Conservation (phyloP, 2,329 filamentous ascomycete species). For the Monosporascus sp. region DNA sequence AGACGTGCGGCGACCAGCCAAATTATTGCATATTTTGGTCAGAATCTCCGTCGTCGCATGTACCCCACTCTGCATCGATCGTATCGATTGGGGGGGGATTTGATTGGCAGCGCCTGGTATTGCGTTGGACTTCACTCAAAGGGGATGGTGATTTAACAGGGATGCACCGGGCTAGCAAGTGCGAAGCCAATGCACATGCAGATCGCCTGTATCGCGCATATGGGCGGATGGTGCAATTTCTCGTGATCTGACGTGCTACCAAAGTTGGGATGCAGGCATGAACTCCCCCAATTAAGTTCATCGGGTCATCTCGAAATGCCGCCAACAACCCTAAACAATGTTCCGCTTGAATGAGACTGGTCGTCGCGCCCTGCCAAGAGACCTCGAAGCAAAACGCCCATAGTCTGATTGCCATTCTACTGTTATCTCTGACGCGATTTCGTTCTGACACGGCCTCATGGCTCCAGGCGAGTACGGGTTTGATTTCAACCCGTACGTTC, state of each 20-base stretch:
- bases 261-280: constrained; percentile 11
- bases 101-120: not conserved
- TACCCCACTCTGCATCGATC: not conserved
- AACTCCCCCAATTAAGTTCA: constrained; percentile 18
- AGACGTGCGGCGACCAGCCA: not conserved
- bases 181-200: constrained; percentile 4
- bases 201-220: constrained; percentile 28
- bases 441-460: constrained; percentile 43
- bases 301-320: constrained; percentile 3
- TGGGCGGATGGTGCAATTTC: constrained; percentile 55
- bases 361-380: not conserved
- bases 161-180: constrained; percentile 10
- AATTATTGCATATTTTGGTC: not conserved
- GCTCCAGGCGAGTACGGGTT: constrained; percentile 52
- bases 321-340: not conserved
- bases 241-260: constrained; percentile 44
- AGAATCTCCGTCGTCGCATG: not conserved
- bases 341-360: not conserved
- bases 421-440: constrained; percentile 17
- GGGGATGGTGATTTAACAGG: constrained; percentile 12
- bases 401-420: constrained; percentile 14
- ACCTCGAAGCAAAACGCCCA: constrained; percentile 4
- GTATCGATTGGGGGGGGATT: not conserved
- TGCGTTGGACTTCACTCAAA: not conserved
- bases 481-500: constrained; percentile 50